A percentile compares a stretch with the other conserved stretches of the same genome.
Evolutionary conservation across 2,329 filamentous ascomycete species (phyloP).

Genomic region (Fusarium transvaalense): DNA sequence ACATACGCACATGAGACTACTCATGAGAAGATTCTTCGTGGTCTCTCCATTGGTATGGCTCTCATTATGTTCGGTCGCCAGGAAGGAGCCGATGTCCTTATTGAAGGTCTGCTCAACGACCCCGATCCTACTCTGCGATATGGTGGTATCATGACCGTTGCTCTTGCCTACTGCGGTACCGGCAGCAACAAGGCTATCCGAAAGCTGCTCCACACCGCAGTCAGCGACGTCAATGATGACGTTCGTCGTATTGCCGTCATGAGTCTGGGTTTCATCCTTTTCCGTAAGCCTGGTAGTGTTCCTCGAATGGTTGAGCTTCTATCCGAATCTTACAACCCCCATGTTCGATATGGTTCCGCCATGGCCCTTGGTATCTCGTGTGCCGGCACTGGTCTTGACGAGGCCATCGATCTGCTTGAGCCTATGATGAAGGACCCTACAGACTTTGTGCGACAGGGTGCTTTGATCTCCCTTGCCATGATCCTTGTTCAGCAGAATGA

Average conservation of each 20-base stretch:
- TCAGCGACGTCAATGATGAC: conserved; percentile 98
- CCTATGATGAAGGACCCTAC: conserved; percentile 99
- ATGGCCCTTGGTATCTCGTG: conserved; percentile 99
- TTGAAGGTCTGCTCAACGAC: conserved; percentile 92
- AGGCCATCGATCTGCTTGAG: conserved; percentile 95
- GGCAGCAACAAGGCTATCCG: conserved; percentile 99
- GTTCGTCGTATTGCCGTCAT: conserved; percentile 96
- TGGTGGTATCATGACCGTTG: conserved; percentile 98
- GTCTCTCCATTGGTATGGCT: conserved; percentile 95
- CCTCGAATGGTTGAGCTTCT: conserved; percentile 99
- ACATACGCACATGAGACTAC: conserved; percentile 97
- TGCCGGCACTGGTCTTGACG: conserved; percentile 93
- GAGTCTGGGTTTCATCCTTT: conserved; percentile 97
- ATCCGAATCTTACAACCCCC: conserved; percentile 98
- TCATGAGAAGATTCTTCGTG: conserved; percentile 98
- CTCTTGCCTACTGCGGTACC: conserved; percentile 95
- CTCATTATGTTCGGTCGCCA: conserved; percentile 98
- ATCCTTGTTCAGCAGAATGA: conserved; percentile 99
- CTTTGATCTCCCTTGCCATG: conserved; percentile 94
- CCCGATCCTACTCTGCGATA: conserved; percentile 94
- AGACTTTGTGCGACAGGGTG: conserved; percentile 97
- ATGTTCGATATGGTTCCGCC: conserved; percentile 96
- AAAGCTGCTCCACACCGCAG: conserved; percentile 93
- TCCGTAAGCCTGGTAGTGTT: conserved; percentile 96
- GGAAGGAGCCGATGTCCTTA: conserved; percentile 93